These are phyloP conservation scores for Ettlia oleoabundans DNA, from an alignment of 139 green algal species.

Conservation along the genomic window DNA sequence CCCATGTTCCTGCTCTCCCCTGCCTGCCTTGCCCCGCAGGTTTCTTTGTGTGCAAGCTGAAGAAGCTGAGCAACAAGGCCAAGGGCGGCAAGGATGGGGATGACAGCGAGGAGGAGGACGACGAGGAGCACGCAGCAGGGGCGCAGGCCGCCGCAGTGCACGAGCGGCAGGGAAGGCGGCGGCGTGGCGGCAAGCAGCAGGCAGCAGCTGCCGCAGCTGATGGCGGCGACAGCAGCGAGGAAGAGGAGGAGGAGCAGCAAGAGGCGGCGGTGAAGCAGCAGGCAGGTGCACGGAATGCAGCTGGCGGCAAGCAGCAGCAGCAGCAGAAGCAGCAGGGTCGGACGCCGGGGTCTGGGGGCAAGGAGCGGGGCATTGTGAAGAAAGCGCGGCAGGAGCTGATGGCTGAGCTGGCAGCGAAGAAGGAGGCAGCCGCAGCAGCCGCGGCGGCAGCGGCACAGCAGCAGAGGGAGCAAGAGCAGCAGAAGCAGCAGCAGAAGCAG, in stretches of 20 bases:
- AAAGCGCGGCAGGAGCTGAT: constrained; percentile 45
- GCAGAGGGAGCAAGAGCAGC: background rate
- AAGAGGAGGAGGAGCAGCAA: constrained; percentile 27
- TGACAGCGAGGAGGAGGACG: constrained; percentile 44
- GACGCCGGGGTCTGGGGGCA: constrained; percentile 31
- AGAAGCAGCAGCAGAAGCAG: background rate
- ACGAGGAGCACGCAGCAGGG: too few species aligned
- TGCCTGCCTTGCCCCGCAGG: constrained; percentile 51
- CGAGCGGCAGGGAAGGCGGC: background rate
- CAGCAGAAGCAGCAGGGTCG: background rate
- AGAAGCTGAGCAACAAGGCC: constrained; percentile 91
- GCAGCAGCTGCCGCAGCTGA: constrained; percentile 11
- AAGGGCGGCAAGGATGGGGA: constrained; percentile 51
- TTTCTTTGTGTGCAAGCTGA: constrained; percentile 99
- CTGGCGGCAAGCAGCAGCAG: background rate
- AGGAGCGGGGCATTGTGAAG: constrained; percentile 51
- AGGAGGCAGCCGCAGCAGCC: constrained; percentile 14
- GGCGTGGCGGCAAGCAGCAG: background rate
- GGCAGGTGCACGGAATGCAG: constrained; percentile 19
- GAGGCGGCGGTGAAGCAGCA: background rate
- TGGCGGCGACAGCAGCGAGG: constrained; percentile 38
- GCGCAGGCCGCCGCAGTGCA: background rate
- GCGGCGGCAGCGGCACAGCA: background rate
- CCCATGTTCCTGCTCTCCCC: too few species aligned
- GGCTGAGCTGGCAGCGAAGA: constrained; percentile 40